Conservation (phyloP, 495 filamentous ascomycete genomes). For the Penicillium dipodomyicola region DNA sequence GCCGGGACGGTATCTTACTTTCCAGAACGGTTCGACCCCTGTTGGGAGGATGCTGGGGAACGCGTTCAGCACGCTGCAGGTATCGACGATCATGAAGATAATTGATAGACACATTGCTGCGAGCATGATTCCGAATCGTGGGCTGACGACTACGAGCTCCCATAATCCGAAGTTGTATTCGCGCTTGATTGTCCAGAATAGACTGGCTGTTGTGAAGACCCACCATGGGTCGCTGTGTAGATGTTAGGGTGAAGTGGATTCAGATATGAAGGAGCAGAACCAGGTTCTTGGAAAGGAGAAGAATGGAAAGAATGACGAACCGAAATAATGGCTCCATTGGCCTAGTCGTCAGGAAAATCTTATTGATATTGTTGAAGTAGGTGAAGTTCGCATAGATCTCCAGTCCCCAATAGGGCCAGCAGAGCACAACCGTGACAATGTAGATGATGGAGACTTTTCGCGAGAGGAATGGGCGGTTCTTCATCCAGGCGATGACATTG, state of each 20-base stretch:
- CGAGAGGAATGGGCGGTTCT: constrained; percentile 44
- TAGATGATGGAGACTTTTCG: constrained; percentile 36
- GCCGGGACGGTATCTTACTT: constrained; percentile 25
- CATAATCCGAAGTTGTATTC: constrained; percentile 50
- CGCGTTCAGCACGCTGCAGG: constrained; percentile 31
- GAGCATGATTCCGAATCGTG: constrained; percentile 58
- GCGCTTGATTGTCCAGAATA: constrained; percentile 55
- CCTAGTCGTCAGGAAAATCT: constrained; percentile 48
- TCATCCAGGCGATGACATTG: constrained; percentile 53
- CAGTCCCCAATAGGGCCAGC: constrained; percentile 46
- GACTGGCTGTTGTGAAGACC: constrained; percentile 50
- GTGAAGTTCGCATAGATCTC: constrained; percentile 52
- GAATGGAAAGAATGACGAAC: constrained; percentile 19
- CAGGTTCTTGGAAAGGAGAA: background rate
- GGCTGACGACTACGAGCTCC: constrained; percentile 49
- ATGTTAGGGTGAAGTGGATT: background rate
- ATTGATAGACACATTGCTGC: constrained; percentile 53
- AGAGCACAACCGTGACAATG: constrained; percentile 40
- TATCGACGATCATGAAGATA: constrained; percentile 53
- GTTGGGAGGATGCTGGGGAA: constrained; percentile 31
- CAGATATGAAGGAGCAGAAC: background rate
- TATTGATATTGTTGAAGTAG: constrained; percentile 51
- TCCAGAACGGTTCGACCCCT: constrained; percentile 44
- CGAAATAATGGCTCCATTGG: constrained; percentile 54
- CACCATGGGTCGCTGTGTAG: constrained; percentile 57